Conservation (phyloP, 441 rosid genomes). For the Gossypium trilobum region DNA sequence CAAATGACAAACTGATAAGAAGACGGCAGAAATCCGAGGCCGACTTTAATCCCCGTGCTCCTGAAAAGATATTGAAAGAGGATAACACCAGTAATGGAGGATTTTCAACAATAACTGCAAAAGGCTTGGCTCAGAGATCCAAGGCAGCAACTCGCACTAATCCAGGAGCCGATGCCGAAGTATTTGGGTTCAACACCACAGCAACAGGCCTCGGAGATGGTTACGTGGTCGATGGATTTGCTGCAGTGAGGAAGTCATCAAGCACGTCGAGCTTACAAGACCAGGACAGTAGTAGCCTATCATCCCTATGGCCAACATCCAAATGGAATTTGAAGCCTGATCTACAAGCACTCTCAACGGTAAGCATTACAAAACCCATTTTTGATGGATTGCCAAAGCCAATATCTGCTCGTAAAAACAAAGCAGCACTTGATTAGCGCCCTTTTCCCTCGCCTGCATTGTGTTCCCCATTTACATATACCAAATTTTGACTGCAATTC, state of each 20-base stretch:
- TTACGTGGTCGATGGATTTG: conserved; percentile 24
- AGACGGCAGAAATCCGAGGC: conserved; percentile 58
- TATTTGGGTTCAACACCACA: conserved; percentile 18
- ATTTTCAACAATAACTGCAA: conserved; percentile 37
- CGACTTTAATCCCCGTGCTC: conserved; percentile 30
- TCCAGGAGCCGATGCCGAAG: conserved; percentile 29
- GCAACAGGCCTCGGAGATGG: conserved; percentile 31
- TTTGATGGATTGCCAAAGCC: conserved; percentile 65
- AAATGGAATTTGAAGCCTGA: conserved; percentile 52
- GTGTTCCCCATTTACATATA: not conserved
- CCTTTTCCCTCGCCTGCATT: not conserved
- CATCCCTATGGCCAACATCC: conserved; percentile 38
- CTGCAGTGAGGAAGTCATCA: conserved; percentile 50
- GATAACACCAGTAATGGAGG: conserved; percentile 33
- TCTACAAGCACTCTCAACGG: conserved; percentile 46
- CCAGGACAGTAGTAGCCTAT: conserved; percentile 30
- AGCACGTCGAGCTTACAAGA: conserved; percentile 58
- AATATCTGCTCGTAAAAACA: conserved; percentile 43
- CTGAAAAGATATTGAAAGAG: conserved; percentile 43
- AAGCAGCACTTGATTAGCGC: conserved; percentile 26
- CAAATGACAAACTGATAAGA: conserved; percentile 37
- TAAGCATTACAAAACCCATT: conserved; percentile 48
- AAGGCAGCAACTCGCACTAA: conserved; percentile 34
- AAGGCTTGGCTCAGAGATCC: conserved; percentile 48
- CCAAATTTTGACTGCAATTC: conserved; percentile 4